Evolutionary conservation across 2,329 filamentous ascomycete genomes (phyloP), one percentile per base, ranked within the genome.

Genomic region (Aspergillus nomiae): DNA sequence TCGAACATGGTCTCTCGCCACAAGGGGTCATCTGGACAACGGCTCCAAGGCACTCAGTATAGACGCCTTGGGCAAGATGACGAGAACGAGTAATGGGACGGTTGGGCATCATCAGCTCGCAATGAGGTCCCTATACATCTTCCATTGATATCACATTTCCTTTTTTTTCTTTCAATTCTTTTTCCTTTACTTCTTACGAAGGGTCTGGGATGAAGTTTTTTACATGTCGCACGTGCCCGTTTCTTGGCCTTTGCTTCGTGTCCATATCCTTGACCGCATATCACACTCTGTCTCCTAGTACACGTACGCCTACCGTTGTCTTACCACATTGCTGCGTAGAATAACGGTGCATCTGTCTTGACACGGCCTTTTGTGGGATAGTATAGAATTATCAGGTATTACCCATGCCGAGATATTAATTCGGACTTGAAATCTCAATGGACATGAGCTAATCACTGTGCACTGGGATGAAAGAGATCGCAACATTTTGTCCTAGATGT

Each of bases 1-100:
- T 87, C 85, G 51, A 86, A 86, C 48, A 86, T 91, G 77, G 86
- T 90, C 45, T 85, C 82, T 70, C 82, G 84, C 73, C 66, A 85
- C 80, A 74, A 72, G 46, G 69, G 69, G 30, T 67, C 51, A 55
- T 55, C 71, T 6, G 69, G 67, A 10, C 78, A 80, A 30, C 80
- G 80, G 43, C 77, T 75, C 51, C 70, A 73, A 59, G 73, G 77
- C 69, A 73, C 78, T 70, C 74, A 80, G 63, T 82, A 82, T 74
- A 75, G 78, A 69, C 75, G 77, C 56, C 67, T 84, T 62, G 80
- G 78, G 55, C 82, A 84, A 66, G 79, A 80, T n/a, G 81, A 83
- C 54, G 77, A 79, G 41, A 73, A 69, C 41, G 63, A 72, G 67
- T 54, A 63, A 68, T 61, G 36, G 58, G n/a, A 62, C 30, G 32